A percentile compares a stretch with the other conserved stretches of the same genome.
Conservation (phyloP, 2,329 filamentous ascomycete genomes). For the Xylariaceae sp. region DNA sequence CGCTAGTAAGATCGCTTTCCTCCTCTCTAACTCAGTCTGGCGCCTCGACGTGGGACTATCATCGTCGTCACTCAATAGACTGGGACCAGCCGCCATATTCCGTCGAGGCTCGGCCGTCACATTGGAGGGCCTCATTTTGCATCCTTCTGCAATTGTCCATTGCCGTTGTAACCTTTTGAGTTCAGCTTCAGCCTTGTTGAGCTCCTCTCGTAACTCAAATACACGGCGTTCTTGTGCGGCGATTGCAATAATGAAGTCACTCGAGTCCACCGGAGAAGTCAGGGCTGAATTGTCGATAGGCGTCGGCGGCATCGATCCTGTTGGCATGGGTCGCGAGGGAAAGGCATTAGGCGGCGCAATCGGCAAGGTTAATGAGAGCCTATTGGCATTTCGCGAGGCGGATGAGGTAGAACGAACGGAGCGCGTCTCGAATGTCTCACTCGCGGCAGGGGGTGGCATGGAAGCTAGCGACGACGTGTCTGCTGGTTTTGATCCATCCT, state of each 20-base stretch:
- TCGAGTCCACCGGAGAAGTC: slow-evolving; percentile 50
- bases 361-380: slow-evolving; percentile 59
- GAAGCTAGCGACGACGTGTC: slow-evolving; percentile 27
- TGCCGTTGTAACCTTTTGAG: slow-evolving; percentile 74
- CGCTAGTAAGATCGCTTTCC: slow-evolving; percentile 61
- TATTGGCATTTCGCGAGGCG: slow-evolving; percentile 51
- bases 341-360: slow-evolving; percentile 52
- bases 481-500: slow-evolving; percentile 15
- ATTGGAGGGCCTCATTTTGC: slow-evolving; percentile 68
- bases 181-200: slow-evolving; percentile 76
- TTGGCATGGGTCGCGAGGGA: slow-evolving; percentile 49
- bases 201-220: slow-evolving; percentile 84
- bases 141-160: slow-evolving; percentile 74
- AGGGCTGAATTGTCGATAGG: slow-evolving; percentile 43
- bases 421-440: slow-evolving; percentile 40
- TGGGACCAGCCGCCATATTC: slow-evolving; percentile 23
- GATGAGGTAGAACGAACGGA: slow-evolving; percentile 51
- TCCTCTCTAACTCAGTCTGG: slow-evolving; percentile 65
- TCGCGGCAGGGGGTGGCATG: slow-evolving; percentile 35
- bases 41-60: slow-evolving; percentile 38
- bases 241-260: slow-evolving; percentile 79
- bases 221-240: slow-evolving; percentile 89
- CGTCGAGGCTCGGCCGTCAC: slow-evolving; percentile 57
- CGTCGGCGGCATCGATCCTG: slow-evolving; percentile 47
- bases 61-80: slow-evolving; percentile 30